Evolutionary conservation across 139 green algal genomes (phyloP), one percentile per base, ranked within the genome.

Genomic region (Chlorella sp.): DNA sequence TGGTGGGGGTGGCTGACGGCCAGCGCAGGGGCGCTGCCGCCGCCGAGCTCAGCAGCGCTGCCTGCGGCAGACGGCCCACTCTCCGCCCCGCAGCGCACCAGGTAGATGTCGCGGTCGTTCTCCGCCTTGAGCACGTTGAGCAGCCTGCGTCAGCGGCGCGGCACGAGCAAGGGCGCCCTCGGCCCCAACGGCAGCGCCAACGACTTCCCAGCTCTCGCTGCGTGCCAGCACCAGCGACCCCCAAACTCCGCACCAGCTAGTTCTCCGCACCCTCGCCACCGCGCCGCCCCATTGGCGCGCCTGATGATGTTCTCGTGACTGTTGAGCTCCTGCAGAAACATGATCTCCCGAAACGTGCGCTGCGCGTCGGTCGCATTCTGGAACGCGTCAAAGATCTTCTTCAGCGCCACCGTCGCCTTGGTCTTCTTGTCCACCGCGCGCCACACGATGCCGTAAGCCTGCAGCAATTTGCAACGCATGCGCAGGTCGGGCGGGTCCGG

Each of bases 371-470:
- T 98, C 48, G 93, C 89, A 59, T 98, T 98, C 73, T 99, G 95
- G 76, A 99, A 99, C 0, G 95, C 95, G 71, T 98, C 95, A 71
- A 99, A 99, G 31, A 99, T 98, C 76, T 99, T 99, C 79, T 99
- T 99, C 60, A 99, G 71, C 0, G 95, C 95, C 8, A 98, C 93
- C 0, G 86, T 87, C 45, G 93, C 83, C 5, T 83, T 68, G 1
- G 87, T 97, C 75, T 96, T 97, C 64, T 92, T 92, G 77, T 98
- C 95, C 1, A 97, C 71, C 0, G 95, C 94, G 58, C 92, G 94
- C 96, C 96, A 99, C 0, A 99, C 96, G 25, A 99, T 95, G 36
- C 96, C 96, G 68, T 99, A 99, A 0, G 96, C 96, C 94, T 98
- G 91, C 59, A 82, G 21, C 3, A 0, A 96, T 96, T 93, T 98